Evolutionary conservation across 2,329 filamentous ascomycete species (phyloP).

Genomic region (Didymella glomerata): DNA sequence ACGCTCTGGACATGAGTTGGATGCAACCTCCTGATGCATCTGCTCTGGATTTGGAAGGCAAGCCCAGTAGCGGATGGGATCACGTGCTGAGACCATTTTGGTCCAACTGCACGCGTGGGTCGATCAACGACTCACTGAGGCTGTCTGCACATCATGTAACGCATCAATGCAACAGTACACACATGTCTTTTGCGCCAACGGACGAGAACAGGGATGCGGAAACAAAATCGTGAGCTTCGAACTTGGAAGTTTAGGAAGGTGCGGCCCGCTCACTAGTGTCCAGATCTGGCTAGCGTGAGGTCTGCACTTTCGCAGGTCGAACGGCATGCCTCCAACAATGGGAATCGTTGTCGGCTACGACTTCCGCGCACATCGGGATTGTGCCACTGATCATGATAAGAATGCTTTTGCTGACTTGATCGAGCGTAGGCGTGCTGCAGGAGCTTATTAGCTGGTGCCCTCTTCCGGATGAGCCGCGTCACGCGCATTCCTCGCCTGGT

Average conservation of each 20-base stretch:
- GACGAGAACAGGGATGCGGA: conserved; percentile 3
- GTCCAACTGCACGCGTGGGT: neutral
- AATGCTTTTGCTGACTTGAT: neutral
- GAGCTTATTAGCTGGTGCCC: neutral
- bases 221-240: neutral
- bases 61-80: neutral
- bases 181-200: neutral
- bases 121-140: neutral
- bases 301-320: neutral
- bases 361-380: neutral
- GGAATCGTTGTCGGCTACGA: neutral
- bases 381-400: neutral
- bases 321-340: neutral
- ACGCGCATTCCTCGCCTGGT: conserved; percentile 10
- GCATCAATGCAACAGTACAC: conserved; percentile 5
- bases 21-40: neutral
- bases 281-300: neutral
- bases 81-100: neutral
- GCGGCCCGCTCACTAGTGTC: neutral
- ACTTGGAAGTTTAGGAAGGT: neutral
- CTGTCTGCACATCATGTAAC: conserved; percentile 4
- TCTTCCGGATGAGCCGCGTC: neutral
- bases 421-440: neutral
- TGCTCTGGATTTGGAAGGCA: neutral
- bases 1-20: neutral